Evolutionary conservation across 768 basidiomycete genomes (phyloP).

Genomic region (Xanthoconium stramineum): DNA sequence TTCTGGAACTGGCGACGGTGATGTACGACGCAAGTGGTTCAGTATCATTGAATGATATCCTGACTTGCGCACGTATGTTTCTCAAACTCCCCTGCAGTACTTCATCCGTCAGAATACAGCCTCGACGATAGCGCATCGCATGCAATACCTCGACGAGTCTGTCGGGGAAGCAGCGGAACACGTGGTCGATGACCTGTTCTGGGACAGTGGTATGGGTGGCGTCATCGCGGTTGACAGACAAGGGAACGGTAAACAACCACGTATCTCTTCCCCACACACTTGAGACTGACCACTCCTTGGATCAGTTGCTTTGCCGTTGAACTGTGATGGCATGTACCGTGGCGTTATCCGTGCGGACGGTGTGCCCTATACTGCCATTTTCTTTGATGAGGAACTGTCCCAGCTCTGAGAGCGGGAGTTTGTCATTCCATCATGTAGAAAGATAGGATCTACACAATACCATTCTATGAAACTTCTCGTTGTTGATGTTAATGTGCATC

Average conservation of each 20-base stretch:
- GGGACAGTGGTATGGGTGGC: slow-evolving; percentile 66
- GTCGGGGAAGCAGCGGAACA: slow-evolving; percentile 50
- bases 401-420: slow-evolving; percentile 4
- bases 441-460: neutral
- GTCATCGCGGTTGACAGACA: slow-evolving; percentile 67
- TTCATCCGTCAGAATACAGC: slow-evolving; percentile 73
- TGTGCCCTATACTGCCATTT: slow-evolving; percentile 70
- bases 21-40: slow-evolving; percentile 44
- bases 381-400: slow-evolving; percentile 58
- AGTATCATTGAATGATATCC: slow-evolving; percentile 1
- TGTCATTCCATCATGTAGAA: neutral
- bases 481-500: neutral
- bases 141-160: slow-evolving; percentile 58
- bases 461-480: neutral
- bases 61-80: neutral
- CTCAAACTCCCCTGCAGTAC: slow-evolving; percentile 46
- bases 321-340: slow-evolving; percentile 80
- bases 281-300: neutral
- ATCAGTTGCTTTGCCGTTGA: slow-evolving; percentile 69
- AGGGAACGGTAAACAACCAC: slow-evolving; percentile 55
- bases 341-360: slow-evolving; percentile 72
- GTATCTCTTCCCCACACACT: slow-evolving; percentile 6
- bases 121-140: slow-evolving; percentile 60
- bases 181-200: slow-evolving; percentile 56
- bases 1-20: slow-evolving; percentile 85